These are phyloP conservation scores for Albizia julibrissin DNA, from an alignment of 306 rosid genomes.

Conservation along the genomic window DNA sequence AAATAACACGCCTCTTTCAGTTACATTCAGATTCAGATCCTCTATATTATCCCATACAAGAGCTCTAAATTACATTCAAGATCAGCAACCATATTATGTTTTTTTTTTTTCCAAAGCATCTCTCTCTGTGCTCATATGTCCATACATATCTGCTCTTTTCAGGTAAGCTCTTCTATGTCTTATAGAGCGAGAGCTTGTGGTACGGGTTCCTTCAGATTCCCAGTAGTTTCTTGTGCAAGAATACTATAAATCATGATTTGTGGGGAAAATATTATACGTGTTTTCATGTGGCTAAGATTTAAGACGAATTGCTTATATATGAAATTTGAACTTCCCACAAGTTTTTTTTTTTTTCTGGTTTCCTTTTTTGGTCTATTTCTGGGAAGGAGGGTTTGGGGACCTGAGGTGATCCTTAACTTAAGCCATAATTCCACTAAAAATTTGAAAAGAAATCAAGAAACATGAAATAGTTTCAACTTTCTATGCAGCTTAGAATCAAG, in stretches of 20 bases:
- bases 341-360: background rate
- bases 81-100: constrained; percentile 39
- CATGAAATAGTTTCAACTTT: background rate
- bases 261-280: background rate
- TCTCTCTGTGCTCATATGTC: constrained; percentile 2
- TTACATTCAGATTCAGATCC: background rate
- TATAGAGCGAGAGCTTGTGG: background rate
- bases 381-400: background rate
- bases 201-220: constrained; percentile 16
- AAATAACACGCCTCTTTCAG: background rate
- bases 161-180: background rate
- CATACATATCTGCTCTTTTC: background rate
- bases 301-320: background rate
- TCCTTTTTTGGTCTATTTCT: background rate
- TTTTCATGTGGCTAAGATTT: background rate
- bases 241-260: background rate
- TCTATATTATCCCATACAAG: background rate
- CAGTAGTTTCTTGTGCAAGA: constrained; percentile 29
- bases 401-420: background rate
- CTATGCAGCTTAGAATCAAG: background rate
- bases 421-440: background rate
- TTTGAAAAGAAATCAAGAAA: background rate
- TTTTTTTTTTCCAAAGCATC: constrained; percentile 60
- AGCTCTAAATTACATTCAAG: constrained; percentile 15
- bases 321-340: background rate